Evolutionary conservation across 768 basidiomycete species (phyloP).

Genomic region (Serendipita sp.): DNA sequence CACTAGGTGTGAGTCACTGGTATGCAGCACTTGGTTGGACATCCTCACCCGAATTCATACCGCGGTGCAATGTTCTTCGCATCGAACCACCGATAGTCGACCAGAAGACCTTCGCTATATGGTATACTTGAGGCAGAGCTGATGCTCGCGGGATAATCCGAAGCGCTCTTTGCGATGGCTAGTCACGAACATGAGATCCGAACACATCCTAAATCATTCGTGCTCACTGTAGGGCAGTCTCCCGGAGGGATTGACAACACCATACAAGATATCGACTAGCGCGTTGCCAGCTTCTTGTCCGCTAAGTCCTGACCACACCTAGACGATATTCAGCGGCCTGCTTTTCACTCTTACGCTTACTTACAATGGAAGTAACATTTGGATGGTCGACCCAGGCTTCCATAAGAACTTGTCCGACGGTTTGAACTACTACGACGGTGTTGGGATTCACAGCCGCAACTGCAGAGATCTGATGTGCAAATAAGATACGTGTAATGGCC

Average conservation of each 20-base stretch:
- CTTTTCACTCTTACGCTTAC: constrained; percentile 8
- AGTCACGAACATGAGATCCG: neutral
- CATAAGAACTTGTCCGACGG: constrained; percentile 53
- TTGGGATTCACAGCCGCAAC: constrained; percentile 57
- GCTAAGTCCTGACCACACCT: constrained; percentile 39
- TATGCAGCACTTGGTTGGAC: constrained; percentile 7
- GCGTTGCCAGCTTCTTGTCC: constrained; percentile 58
- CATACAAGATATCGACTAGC: constrained; percentile 63
- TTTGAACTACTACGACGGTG: constrained; percentile 66
- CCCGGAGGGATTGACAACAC: constrained; percentile 48
- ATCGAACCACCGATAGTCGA: constrained; percentile 46
- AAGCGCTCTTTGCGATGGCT: constrained; percentile 21
- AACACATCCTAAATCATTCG: neutral
- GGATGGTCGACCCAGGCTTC: constrained; percentile 61
- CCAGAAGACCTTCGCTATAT: constrained; percentile 48
- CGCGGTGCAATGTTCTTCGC: constrained; percentile 7
- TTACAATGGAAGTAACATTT: constrained; percentile 26
- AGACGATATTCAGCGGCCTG: neutral
- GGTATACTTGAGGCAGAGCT: constrained; percentile 27
- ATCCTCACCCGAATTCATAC: constrained; percentile 7
- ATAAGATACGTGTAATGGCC: neutral
- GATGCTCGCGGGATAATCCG: constrained; percentile 22
- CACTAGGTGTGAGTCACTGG: constrained; percentile 24
- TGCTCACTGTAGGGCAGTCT: constrained; percentile 21
- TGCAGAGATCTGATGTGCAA: constrained; percentile 18